Evolutionary conservation across 345 rosid species (phyloP), one percentile per base, ranked within the genome.

Genomic region (Clausena lansium): DNA sequence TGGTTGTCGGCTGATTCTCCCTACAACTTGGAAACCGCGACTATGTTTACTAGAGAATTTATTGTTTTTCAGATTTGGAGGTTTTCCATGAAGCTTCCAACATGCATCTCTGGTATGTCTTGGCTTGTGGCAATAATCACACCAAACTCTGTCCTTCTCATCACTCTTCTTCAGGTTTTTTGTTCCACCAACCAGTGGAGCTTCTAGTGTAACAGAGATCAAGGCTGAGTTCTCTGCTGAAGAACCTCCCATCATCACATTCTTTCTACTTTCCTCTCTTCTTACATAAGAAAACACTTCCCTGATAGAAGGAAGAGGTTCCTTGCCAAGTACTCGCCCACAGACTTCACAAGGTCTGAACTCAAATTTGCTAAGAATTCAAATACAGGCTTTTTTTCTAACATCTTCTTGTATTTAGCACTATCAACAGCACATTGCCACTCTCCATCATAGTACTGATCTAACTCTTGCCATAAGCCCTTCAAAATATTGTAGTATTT

Each of bases 241-340:
- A 24, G 17, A 17, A 3, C 24, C 10, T 7, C 28, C 2, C 28
- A 32, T 35, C 19, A 74, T 19, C 67, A 74, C 59, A 19, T 59
- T 59, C 7, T 15, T 59, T 20, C 67, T 24, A 22, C 54, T 58
- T 13, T 74, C 77, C 19, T 59, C 68, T 9, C 33, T 25, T 7
- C 22, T 67, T 11, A 74, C 77, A 36, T 74, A 67, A 5, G 55
- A 1, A 28, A 74, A 74, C 7, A 57, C 67, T 39, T 58, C 77
- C 7, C n/a, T 33, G 4, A 60, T 11, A n/a, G 4, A 17, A 2
- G 77, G 77, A 22, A 74, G 55, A 9, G 68, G 77, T 38, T 74
- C n/a, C 22, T 2, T 25, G 4, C 13, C 54, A 2, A 74, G 5
- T 4, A 74, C 25, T 17, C 68, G 38, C 25, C 68, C 68, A 0